Evolutionary conservation across 805 yeast species (phyloP).

Genomic region (Schwanniomyces pseudopolymorphus): DNA sequence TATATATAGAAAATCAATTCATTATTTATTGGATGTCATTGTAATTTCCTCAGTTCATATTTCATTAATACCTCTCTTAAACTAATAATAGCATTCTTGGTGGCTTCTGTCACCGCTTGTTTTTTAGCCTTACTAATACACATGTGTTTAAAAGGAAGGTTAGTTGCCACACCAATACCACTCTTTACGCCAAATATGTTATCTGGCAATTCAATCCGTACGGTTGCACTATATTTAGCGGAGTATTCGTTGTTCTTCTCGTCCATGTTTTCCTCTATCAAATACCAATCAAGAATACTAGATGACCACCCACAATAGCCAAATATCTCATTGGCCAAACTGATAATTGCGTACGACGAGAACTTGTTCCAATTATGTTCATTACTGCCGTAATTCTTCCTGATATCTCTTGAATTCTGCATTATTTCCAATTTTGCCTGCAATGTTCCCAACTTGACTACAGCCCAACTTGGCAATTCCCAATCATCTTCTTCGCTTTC

Average conservation of each 20-base stretch:
- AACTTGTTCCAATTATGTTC: background rate
- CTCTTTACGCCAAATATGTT: slow-evolving; percentile 36
- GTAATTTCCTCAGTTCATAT: slow-evolving; percentile 2
- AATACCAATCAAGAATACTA: slow-evolving; percentile 29
- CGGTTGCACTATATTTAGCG: slow-evolving; percentile 24
- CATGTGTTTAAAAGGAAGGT: slow-evolving; percentile 30
- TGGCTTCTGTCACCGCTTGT: slow-evolving; percentile 48
- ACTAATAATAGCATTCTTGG: slow-evolving; percentile 41
- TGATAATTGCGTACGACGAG: slow-evolving; percentile 24
- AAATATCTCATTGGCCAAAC: slow-evolving; percentile 50
- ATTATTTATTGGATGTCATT: background rate
- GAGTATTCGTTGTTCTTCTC: slow-evolving; percentile 19
- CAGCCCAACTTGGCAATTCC: slow-evolving; percentile 45
- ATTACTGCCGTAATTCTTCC: slow-evolving; percentile 2
- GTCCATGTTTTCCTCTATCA: slow-evolving; percentile 18
- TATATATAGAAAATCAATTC: background rate
- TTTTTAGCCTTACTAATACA: slow-evolving; percentile 44
- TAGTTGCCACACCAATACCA: slow-evolving; percentile 41
- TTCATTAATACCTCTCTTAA: slow-evolving; percentile 19
- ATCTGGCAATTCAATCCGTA: slow-evolving; percentile 41
- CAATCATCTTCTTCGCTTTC: slow-evolving; percentile 7
- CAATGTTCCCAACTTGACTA: slow-evolving; percentile 45
- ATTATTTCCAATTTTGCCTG: slow-evolving; percentile 46
- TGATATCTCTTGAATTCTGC: slow-evolving; percentile 17
- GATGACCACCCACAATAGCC: slow-evolving; percentile 61